These are phyloP conservation scores for Trichophaea hybrida DNA, from an alignment of 2,329 filamentous ascomycete genomes.

Conservation along the genomic window DNA sequence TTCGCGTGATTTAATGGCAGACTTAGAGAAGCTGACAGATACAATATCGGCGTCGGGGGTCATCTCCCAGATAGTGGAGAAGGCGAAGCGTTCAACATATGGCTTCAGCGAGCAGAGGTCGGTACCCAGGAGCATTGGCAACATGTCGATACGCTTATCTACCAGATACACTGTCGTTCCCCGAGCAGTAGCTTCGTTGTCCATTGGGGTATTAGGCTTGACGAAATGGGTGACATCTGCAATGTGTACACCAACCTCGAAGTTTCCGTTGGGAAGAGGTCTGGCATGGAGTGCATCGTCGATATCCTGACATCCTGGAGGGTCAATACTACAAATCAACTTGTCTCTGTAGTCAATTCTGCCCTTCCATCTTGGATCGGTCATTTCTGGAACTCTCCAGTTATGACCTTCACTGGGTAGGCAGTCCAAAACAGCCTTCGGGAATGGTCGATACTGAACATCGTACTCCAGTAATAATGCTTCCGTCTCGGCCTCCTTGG, in stretches of 20 bases:
- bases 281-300: conserved; percentile 90
- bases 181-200: conserved; percentile 80
- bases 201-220: conserved; percentile 94
- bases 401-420: conserved; percentile 80
- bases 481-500: conserved; percentile 94
- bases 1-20: conserved; percentile 89
- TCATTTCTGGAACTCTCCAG: conserved; percentile 75
- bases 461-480: conserved; percentile 88
- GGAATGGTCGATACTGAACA: conserved; percentile 93
- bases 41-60: conserved; percentile 73
- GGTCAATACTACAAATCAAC: conserved; percentile 93
- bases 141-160: conserved; percentile 98
- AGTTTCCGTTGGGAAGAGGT: conserved; percentile 77
- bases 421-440: conserved; percentile 88
- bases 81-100: conserved; percentile 86
- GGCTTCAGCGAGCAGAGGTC: conserved; percentile 94
- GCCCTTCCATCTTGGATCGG: conserved; percentile 75
- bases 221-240: conserved; percentile 99
- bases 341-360: conserved; percentile 71
- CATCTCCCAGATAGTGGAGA: conserved; percentile 74
- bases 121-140: conserved; percentile 88
- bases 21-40: conserved; percentile 81
- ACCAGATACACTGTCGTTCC: conserved; percentile 96
- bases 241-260: conserved; percentile 93
- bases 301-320: conserved; percentile 90